Evolutionary conservation across 2,329 filamentous ascomycete genomes (phyloP), one percentile per base, ranked within the genome.

Genomic region (Fusarium solani-melongenae): DNA sequence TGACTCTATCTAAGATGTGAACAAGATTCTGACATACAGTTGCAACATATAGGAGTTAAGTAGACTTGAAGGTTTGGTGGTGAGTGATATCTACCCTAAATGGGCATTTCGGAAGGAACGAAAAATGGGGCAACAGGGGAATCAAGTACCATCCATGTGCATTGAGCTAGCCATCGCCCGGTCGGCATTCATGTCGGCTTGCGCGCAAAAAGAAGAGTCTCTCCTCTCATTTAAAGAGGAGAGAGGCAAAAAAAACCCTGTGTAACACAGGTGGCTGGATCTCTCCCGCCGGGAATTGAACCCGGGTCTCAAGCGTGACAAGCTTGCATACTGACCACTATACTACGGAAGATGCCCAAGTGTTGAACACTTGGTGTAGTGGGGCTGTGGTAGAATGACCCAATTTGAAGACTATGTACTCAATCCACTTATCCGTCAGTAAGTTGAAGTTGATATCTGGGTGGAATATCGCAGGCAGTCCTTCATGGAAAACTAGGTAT

Each of bases 211-310:
- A 29, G 24, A 15, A 27, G 2, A 4, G 5, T 27, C 27, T 27
- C 24, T 27, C 5, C 27, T 27, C 14, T 24, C 6, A 7, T 46
- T 12, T 5, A 11, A 2, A 15, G 5, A 14, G 11, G 5, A 1
- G 15, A 11, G 20, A 44, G n/a, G 8, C 2, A 15, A 57, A 74
- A 75, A 75, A 20, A 4, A 60, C 6, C 49, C 49, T 53, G 49
- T 29, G 44, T 49, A 11, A 72, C 73, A 75, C 57, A 66, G 44
- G 44, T 70, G 71, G 73, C 73, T 49, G 72, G 73, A 73, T 72
- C 73, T 76, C 73, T 76, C 72, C 73, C 73, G 72, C 72, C 70
- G 73, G 72, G 72, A 75, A 75, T 75, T 75, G 69, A 75, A 75
- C 72, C 72, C 71, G 72, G 72, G 72, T 75, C 71, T 74, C 72